Evolutionary conservation across 2,329 filamentous ascomycete genomes (phyloP).

Genomic region (Lachnellula arida): DNA sequence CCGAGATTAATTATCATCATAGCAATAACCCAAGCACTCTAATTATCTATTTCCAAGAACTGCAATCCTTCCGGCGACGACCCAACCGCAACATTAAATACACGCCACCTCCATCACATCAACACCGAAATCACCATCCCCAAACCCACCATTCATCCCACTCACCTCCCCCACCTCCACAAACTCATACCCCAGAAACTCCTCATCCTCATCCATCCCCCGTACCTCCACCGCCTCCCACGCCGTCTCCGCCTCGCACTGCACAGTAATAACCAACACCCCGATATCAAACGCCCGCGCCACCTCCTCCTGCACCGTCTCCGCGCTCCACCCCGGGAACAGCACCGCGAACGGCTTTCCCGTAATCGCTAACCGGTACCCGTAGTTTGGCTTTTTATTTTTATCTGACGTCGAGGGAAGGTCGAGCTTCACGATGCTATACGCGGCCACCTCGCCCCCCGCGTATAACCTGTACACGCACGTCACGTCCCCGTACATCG

Average conservation of each 20-base stretch:
- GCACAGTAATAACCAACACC: neutral
- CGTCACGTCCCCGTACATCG: neutral
- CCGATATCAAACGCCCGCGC: neutral
- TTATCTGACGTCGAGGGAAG: no score
- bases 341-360: neutral
- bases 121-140: no score
- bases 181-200: neutral
- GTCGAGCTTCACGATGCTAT: neutral
- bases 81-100: no score
- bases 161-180: neutral
- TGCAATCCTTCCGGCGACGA: no score
- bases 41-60: no score
- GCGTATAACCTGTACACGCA: neutral
- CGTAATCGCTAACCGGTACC: neutral
- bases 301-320: neutral
- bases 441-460: neutral
- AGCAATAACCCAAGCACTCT: no score
- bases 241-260: neutral
- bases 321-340: neutral
- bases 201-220: neutral
- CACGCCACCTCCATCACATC: no score
- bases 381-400: no score
- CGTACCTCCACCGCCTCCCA: neutral
- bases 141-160: neutral
- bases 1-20: no score